A percentile compares a stretch with the other conserved stretches of the same genome.
Conservation (phyloP, 192 early-diverging fungal genomes). For the Thamnidium elegans region DNA sequence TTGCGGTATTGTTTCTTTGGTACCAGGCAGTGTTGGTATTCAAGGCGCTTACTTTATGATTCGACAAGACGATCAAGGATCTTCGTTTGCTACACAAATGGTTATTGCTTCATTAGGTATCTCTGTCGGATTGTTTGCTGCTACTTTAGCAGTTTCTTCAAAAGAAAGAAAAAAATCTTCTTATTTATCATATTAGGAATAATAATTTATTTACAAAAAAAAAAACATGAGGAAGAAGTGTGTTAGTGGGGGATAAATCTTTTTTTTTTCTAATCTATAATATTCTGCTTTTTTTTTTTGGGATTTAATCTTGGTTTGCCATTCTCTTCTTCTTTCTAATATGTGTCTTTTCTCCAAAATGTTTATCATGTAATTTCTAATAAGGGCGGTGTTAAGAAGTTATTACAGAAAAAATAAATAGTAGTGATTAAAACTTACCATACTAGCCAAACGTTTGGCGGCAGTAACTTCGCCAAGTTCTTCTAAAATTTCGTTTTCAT, state of each 20-base stretch:
- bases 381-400: not conserved
- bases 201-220: not conserved
- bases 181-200: conserved; percentile 14
- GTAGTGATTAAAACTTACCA: conserved; percentile 49
- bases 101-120: conserved; percentile 39
- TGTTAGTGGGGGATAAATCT: not conserved
- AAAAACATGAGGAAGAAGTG: not conserved
- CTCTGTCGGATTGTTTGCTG: conserved; percentile 44
- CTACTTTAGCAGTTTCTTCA: conserved; percentile 35
- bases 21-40: conserved; percentile 67
- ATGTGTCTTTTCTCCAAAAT: conserved; percentile 52
- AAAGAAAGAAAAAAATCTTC: not conserved
- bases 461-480: conserved; percentile 78
- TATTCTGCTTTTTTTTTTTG: conserved; percentile 55
- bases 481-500: conserved; percentile 83
- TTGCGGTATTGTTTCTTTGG: conserved; percentile 73
- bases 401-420: too few species aligned
- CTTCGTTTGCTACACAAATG: conserved; percentile 43
- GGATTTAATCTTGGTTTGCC: conserved; percentile 27
- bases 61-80: conserved; percentile 22
- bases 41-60: conserved; percentile 25
- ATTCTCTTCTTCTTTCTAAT: conserved; percentile 60
- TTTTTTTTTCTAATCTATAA: not conserved
- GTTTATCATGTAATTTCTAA: conserved; percentile 48
- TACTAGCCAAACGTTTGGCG: conserved; percentile 85